Base-by-base conservation (phyloP, 2,329 filamentous ascomycete species). In the Endoconidiophora laricicola region DNA sequence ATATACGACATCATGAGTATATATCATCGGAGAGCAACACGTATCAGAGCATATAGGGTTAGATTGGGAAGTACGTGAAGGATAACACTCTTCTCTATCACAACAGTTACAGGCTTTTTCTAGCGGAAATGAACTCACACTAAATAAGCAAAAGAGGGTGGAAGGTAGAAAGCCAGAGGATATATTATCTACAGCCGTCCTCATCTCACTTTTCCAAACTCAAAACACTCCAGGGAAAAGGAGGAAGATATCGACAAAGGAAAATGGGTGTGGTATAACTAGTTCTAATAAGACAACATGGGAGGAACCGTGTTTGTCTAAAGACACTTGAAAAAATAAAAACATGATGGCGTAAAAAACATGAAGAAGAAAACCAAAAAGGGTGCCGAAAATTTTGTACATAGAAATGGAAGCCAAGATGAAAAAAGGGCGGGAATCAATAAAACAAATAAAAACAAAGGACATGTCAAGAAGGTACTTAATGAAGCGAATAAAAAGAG, bases 401-500 rank as follows among this genome's bases (percentile, higher is more conserved):
- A 49, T 22, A 44, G 33, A 39, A 44, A 33, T n/a, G 14, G 33
- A 50, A 39, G 9, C 43, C 9, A 43, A 22, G 22, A 50, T 18
- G n/a, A 29, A 24, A 24, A 33, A 47, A 43, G n/a, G 5, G 10
- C 44, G 18, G 12, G 60, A 61, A 48, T 3, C n/a, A 29, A 44
- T 41, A 41, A 50, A 20, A 44, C 18, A 23, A 41, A 46, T 45
- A 47, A 46, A 53, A 38, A 48, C 37, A 23, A 42, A 45, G 36
- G 38, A n/a, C 40, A 46, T 46, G 39, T 7, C 26, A 10, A 29
- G 26, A 29, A 29, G 26, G 6, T 29, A 29, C 26, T 7, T 2
- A 10, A 6, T 24, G n/a, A 45, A 41, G 33, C n/a, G 46, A 20
- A 45, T 24, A 38, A 12, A 36, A 14, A 24, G 39, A 26, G 6